These are phyloP conservation scores for Dendrobium chrysotoxum DNA, from an alignment of 106 monocot genomes.

Conservation along the genomic window DNA sequence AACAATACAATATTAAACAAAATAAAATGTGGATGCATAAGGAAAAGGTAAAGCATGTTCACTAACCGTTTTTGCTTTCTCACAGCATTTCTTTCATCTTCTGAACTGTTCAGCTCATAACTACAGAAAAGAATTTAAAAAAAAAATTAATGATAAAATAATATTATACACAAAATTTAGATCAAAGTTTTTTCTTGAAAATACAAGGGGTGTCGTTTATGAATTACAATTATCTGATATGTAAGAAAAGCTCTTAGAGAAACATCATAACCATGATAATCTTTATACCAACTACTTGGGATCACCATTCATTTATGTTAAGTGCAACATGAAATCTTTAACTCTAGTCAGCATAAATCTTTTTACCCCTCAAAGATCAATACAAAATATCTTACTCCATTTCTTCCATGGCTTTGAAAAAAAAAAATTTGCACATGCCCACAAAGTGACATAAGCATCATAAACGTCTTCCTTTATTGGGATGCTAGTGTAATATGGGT, in stretches of 20 bases:
- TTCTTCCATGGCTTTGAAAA: not conserved
- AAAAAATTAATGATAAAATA: not conserved
- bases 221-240: not conserved
- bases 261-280: not conserved
- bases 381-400: not conserved
- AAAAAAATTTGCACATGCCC: not conserved
- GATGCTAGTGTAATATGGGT: no score
- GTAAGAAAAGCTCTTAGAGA: not conserved
- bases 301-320: not conserved
- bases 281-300: not conserved
- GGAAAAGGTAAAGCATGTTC: not conserved
- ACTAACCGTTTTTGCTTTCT: conserved; percentile 10
- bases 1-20: not conserved
- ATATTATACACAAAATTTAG: not conserved
- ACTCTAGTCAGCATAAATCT: not conserved
- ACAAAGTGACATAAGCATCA: not conserved
- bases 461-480: no score
- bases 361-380: not conserved
- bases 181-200: not conserved
- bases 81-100: conserved; percentile 4
- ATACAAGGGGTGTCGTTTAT: not conserved
- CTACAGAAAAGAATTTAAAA: not conserved
- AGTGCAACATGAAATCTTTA: not conserved
- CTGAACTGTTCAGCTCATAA: conserved; percentile 8
- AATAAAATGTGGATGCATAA: not conserved